These are phyloP conservation scores for Paramyrothecium roridum DNA, from an alignment of 2,329 filamentous ascomycete species.

Conservation along the genomic window DNA sequence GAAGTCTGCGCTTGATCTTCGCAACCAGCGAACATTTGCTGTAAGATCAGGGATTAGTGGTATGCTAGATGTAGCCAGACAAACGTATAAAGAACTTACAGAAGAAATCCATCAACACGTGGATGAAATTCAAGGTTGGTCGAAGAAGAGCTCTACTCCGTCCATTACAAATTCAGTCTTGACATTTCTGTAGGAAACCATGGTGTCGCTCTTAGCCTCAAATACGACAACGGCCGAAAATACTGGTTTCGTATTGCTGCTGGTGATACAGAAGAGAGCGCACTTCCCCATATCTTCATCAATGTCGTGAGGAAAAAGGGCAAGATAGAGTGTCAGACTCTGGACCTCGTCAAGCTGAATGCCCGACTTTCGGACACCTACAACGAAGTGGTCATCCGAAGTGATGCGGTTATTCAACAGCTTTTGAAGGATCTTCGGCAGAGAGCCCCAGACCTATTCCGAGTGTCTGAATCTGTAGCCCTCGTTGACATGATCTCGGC, in stretches of 20 bases:
- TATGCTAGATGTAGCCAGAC: constrained; percentile 81
- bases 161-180: not conserved
- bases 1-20: constrained; percentile 75
- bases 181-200: constrained; percentile 44
- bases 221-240: constrained; percentile 72
- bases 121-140: constrained; percentile 60
- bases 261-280: constrained; percentile 57
- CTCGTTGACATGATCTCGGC: constrained; percentile 81
- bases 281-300: constrained; percentile 68
- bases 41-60: constrained; percentile 83
- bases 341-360: constrained; percentile 79
- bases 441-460: constrained; percentile 72
- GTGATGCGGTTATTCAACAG: constrained; percentile 70
- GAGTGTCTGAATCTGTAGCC: constrained; percentile 80
- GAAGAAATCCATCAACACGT: constrained; percentile 73
- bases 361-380: constrained; percentile 75
- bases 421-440: constrained; percentile 70
- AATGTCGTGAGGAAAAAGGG: constrained; percentile 72
- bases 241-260: constrained; percentile 72
- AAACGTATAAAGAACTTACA: constrained; percentile 86
- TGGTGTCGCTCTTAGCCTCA: constrained; percentile 61
- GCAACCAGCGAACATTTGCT: constrained; percentile 88
- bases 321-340: constrained; percentile 82
- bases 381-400: constrained; percentile 79
- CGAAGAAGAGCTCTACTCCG: too few relatives aligned